These are phyloP conservation scores for Penicillium concentricum DNA, from an alignment of 2,329 filamentous ascomycete genomes.

Conservation along the genomic window DNA sequence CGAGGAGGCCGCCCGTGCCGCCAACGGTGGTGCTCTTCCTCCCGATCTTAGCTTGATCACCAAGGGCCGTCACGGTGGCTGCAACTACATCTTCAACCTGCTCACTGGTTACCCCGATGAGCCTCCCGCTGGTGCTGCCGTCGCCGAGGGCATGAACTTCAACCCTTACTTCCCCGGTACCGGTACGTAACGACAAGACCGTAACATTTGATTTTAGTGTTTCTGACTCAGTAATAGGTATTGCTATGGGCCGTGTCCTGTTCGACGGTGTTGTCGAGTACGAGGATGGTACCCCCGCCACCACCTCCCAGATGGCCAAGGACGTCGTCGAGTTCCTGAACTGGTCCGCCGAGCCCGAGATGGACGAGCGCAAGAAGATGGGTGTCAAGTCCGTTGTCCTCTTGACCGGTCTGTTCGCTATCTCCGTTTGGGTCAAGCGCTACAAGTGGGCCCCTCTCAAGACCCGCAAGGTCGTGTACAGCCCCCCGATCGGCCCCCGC, in stretches of 20 bases:
- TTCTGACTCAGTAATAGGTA: constrained; percentile 48
- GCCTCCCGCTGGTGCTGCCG: constrained; percentile 80
- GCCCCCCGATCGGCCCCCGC: constrained; percentile 59
- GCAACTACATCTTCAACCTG: constrained; percentile 97
- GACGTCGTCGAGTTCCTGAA: constrained; percentile 98
- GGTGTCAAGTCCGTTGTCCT: constrained; percentile 92
- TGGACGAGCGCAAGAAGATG: constrained; percentile 99
- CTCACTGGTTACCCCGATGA: constrained; percentile 98
- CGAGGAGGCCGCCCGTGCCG: constrained; percentile 94
- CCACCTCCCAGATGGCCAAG: constrained; percentile 99
- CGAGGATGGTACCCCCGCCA: constrained; percentile 91
- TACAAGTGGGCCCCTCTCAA: constrained; percentile 99
- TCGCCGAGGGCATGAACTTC: constrained; percentile 94
- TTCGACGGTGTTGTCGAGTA: constrained; percentile 98
- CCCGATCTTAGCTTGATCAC: constrained; percentile 97
- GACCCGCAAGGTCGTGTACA: constrained; percentile 89
- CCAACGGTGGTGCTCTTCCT: constrained; percentile 96
- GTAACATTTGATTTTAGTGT: not conserved
- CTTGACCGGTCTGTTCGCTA: constrained; percentile 71
- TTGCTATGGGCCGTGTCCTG: constrained; percentile 97
- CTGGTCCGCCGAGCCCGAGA: constrained; percentile 98
- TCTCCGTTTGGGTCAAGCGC: constrained; percentile 97
- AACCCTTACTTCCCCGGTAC: constrained; percentile 99
- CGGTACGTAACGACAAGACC: constrained; percentile 50
- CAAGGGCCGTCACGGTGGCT: constrained; percentile 96